Evolutionary conservation across 2,329 filamentous ascomycete genomes (phyloP).

Genomic region (Karstenula rhodostoma): DNA sequence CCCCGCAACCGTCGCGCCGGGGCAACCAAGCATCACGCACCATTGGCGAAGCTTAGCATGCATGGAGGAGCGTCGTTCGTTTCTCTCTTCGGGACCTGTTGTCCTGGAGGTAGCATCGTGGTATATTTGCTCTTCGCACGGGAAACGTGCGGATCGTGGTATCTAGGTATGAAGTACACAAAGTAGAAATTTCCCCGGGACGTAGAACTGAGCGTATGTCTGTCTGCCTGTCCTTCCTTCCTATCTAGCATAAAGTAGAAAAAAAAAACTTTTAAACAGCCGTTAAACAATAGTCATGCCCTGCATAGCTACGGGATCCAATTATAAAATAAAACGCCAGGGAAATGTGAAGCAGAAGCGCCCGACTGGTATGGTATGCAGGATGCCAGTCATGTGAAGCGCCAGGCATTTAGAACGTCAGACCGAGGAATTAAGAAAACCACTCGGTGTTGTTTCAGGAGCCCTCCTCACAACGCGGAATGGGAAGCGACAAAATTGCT

Average conservation of each 20-base stretch:
- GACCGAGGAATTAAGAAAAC: neutral
- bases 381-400: neutral
- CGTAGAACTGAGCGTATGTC: neutral
- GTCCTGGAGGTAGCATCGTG: neutral
- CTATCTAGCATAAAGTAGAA: too few relatives aligned
- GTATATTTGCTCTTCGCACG: neutral
- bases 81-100: neutral
- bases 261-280: neutral
- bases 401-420: neutral
- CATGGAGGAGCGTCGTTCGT: neutral
- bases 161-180: neutral
- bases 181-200: neutral
- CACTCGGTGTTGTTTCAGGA: neutral
- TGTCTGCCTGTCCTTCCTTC: too few relatives aligned
- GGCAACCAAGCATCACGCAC: neutral
- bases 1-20: neutral
- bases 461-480: neutral
- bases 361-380: neutral
- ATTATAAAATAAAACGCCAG: neutral
- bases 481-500: constrained; percentile 1
- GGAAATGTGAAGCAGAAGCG: neutral
- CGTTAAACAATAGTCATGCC: neutral
- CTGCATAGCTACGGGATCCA: neutral
- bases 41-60: neutral
- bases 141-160: neutral